phyloP scores from a whole-genome alignment of 2,329 filamentous ascomycete genomes.

The Ophiostoma fasciatum region DNA sequence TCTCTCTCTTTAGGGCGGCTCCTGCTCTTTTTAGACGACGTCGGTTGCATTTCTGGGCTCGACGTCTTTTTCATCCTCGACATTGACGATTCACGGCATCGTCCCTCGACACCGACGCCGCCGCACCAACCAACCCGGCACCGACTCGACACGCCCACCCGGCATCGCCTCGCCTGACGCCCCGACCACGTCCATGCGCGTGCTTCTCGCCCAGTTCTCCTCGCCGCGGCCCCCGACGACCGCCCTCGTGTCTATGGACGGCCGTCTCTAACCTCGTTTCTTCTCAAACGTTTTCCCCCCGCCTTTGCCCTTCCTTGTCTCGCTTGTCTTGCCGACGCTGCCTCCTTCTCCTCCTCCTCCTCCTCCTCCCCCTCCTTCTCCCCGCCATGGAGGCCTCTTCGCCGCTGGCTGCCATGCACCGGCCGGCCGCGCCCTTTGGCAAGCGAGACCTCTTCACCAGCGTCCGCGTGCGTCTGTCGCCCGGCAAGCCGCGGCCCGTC shows the following conservation, averaged over 20 bases:
- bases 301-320: neutral
- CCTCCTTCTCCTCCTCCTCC: neutral
- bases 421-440: slow-evolving; percentile 51
- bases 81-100: no score
- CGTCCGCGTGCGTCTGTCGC: slow-evolving; percentile 31
- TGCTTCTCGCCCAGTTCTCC: neutral
- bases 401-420: slow-evolving; percentile 85
- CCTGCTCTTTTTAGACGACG: no score
- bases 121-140: neutral
- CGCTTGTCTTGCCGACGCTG: neutral
- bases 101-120: neutral
- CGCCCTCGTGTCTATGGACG: no score
- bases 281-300: neutral
- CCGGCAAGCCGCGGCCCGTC: slow-evolving; percentile 35
- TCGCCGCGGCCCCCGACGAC: no score
- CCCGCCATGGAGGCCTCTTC: slow-evolving; percentile 77
- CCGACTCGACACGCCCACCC: neutral
- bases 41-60: no score
- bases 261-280: no score
- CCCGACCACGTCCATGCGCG: neutral
- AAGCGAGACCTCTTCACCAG: slow-evolving; percentile 37
- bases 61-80: neutral
- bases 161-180: neutral
- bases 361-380: slow-evolving; percentile 1
- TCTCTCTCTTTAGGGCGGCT: no score